Evolutionary conservation across 2,329 filamentous ascomycete species (phyloP), one percentile per base, ranked within the genome.

Genomic region (Penicillium thymicola): DNA sequence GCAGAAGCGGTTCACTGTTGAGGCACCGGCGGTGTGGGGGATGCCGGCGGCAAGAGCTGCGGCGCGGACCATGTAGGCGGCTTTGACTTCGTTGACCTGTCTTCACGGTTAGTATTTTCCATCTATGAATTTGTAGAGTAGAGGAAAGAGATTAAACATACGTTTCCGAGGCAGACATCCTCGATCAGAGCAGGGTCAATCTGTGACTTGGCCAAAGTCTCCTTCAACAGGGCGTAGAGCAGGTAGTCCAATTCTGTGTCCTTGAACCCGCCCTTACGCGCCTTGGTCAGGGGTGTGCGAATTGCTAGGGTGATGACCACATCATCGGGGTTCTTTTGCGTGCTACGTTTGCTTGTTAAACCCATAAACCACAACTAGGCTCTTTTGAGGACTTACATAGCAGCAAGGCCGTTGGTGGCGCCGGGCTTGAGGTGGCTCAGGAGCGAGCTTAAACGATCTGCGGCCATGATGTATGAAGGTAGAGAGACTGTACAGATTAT

Each of bases 261-360:
- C 81, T 97, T 97, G 81, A 99, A 89, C 41, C 92, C 91, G 64
- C 94, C 93, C 82, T 96, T 97, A 74, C 82, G 83, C 51, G 85
- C 92, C 80, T 97, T 97, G 71, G 88, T 83, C 60, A 99, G 83
- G 0, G 94, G 92, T 28, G 93, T 97, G 55, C 94, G 89, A 68
- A 92, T 81, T 28, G 93, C 93, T 57, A 95, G 85, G 8, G 94
- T 99, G 71, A 97, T 96, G 73, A 99, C 94, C 53, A 99, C 83
- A 80, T 99, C 94, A 74, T 97, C 93, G 65, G 92, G 85, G 76
- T 96, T 95, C 81, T 97, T 92, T 67, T 90, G 86, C 56, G 90
- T 92, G 71, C 92, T 96, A 67, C n/a, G 32, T 18, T 32, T n/a
- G 16, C 7, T 45, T 51, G 48, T 69, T 51, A 67, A 60, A 48